A percentile compares a stretch with the other conserved stretches of the same genome.
Conservation (phyloP, 257 asterid genomes). For the Osmanthus fragrans region DNA sequence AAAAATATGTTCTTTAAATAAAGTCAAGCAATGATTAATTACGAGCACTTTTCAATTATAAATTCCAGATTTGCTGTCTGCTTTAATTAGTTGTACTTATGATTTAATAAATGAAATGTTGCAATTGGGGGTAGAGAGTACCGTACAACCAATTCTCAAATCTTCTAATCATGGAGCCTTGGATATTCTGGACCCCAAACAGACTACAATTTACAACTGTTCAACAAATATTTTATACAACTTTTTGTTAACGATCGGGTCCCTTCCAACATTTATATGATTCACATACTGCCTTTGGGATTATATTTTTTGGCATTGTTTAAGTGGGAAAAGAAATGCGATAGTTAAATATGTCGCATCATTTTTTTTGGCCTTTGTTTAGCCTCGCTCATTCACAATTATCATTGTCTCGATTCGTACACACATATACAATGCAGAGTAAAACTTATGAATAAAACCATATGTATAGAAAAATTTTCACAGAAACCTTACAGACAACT, state of each 20-base stretch:
- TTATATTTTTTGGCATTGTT: neutral
- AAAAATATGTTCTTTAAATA: neutral
- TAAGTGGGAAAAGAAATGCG: too few species aligned
- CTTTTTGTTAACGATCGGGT: conserved; percentile 24
- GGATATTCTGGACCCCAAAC: neutral
- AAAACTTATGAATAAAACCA: too few species aligned
- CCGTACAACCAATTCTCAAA: conserved; percentile 14
- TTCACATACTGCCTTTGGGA: neutral
- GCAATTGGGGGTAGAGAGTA: neutral
- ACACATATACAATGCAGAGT: too few species aligned
- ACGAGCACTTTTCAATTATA: neutral
- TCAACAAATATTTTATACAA: conserved; percentile 13
- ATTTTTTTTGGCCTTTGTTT: neutral
- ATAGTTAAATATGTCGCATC: neutral
- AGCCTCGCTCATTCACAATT: neutral
- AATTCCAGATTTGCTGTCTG: neutral
- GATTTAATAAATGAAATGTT: neutral
- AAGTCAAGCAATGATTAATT: neutral
- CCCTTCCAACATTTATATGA: neutral
- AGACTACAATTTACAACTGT: conserved; percentile 8
- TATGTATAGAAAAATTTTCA: too few species aligned
- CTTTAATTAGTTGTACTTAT: neutral
- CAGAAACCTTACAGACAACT: too few species aligned
- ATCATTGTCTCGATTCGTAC: too few species aligned
- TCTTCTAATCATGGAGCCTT: neutral